Evolutionary conservation across 1,139 yeast species (phyloP).

Genomic region (Pichia sp.): DNA sequence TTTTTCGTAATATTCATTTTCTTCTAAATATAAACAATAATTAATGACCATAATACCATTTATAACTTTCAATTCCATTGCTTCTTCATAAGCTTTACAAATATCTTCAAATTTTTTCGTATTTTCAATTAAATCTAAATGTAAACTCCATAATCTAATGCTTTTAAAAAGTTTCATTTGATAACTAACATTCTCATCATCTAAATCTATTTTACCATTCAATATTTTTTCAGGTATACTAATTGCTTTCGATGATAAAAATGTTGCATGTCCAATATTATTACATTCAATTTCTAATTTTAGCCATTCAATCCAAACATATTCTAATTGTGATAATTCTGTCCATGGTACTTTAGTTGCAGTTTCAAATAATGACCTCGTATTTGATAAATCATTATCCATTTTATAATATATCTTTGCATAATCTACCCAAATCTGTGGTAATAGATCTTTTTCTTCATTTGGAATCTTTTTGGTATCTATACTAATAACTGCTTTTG

Average conservation of each 20-base stretch:
- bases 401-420: slow-evolving; percentile 55
- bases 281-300: slow-evolving; percentile 52
- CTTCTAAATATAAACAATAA: slow-evolving; percentile 58
- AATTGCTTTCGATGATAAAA: slow-evolving; percentile 48
- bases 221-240: slow-evolving; percentile 33
- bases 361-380: slow-evolving; percentile 43
- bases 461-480: slow-evolving; percentile 48
- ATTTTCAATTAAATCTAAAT: slow-evolving; percentile 68
- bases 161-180: slow-evolving; percentile 49
- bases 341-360: slow-evolving; percentile 68
- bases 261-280: slow-evolving; percentile 47
- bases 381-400: slow-evolving; percentile 3
- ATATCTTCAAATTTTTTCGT: slow-evolving; percentile 41
- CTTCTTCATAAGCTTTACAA: slow-evolving; percentile 48
- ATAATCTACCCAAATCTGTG: slow-evolving; percentile 63
- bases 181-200: slow-evolving; percentile 43
- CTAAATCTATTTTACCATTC: slow-evolving; percentile 30
- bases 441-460: slow-evolving; percentile 33
- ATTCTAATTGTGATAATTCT: slow-evolving; percentile 57
- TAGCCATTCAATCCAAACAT: slow-evolving; percentile 68
- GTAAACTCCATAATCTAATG: slow-evolving; percentile 63
- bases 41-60: slow-evolving; percentile 63
- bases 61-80: slow-evolving; percentile 58
- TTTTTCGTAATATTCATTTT: slow-evolving; percentile 41
- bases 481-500: slow-evolving; percentile 60